A percentile compares a stretch with the other conserved stretches of the same genome.
Evolutionary conservation across 257 asterid species (phyloP).

Genomic region (Solanum sparsipilum): DNA sequence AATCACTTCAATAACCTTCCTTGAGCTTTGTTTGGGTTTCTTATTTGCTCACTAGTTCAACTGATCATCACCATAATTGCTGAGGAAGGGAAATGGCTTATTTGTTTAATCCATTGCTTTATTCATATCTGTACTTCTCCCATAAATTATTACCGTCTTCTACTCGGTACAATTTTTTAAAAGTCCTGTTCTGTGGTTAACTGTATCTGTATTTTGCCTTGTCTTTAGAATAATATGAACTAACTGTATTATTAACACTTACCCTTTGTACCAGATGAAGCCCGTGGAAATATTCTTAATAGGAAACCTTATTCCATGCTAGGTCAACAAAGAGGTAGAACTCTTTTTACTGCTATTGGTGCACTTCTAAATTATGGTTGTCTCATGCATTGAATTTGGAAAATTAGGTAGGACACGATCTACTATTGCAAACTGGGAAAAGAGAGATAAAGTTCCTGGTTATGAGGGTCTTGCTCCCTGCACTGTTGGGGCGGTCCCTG

Average conservation of each 20-base stretch:
- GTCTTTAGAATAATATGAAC: not conserved
- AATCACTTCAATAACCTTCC: not conserved
- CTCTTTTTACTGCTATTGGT: conserved; percentile 1
- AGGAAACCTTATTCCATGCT: conserved; percentile 44
- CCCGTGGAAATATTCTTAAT: conserved; percentile 31
- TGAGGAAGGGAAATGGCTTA: not conserved
- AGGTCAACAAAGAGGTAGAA: conserved; percentile 60
- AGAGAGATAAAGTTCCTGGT: conserved; percentile 46
- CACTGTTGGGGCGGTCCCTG: conserved; percentile 36
- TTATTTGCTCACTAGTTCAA: not conserved
- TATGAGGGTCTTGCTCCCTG: conserved; percentile 39
- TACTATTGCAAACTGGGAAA: conserved; percentile 55
- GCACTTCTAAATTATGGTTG: not conserved
- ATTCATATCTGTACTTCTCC: not conserved
- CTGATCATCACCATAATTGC: not conserved
- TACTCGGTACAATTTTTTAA: not conserved
- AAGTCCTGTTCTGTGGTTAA: not conserved
- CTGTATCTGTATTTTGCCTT: not conserved
- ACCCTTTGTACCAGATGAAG: conserved; percentile 31
- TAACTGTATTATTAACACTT: not conserved
- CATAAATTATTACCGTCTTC: not conserved
- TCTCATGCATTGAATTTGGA: conserved; percentile 6
- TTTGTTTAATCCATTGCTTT: not conserved
- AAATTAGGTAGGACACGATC: conserved; percentile 45
- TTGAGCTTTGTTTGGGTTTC: not conserved